Percentiles rank a stretch among this genome's conserved stretches.
phyloP scores from a whole-genome alignment of 768 basidiomycete species.

The Lactarius pseudohatsudake region DNA sequence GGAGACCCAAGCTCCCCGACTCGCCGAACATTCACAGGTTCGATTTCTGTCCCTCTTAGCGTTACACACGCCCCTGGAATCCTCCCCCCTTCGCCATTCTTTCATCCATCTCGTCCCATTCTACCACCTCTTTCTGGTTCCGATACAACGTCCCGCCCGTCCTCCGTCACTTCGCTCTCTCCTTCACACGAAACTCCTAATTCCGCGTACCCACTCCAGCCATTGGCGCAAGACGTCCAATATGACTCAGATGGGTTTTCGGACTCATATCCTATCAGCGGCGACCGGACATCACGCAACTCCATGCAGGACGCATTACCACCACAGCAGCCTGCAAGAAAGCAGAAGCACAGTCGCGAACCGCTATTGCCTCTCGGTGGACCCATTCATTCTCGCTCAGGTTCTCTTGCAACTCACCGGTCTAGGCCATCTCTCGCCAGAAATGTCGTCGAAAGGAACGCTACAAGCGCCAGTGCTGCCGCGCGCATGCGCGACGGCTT shows the following conservation, averaged over 20 bases:
- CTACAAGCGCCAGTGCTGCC: constrained; percentile 32
- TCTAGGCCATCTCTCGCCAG: constrained; percentile 31
- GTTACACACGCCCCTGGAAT: constrained; percentile 70
- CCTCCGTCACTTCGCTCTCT: constrained; percentile 34
- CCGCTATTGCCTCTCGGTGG: constrained; percentile 63
- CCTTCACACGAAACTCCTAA: constrained; percentile 7
- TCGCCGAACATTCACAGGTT: constrained; percentile 13
- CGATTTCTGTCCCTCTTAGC: constrained; percentile 20
- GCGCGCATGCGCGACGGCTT: constrained; percentile 56
- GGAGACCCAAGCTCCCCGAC: constrained; percentile 26
- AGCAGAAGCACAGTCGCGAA: constrained; percentile 64
- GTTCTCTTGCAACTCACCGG: constrained; percentile 31
- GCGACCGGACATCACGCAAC: constrained; percentile 19
- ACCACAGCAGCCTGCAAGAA: constrained; percentile 39
- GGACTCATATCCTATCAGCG: constrained; percentile 24
- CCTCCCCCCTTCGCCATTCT: constrained; percentile 77
- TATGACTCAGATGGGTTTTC: constrained; percentile 46
- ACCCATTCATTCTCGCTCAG: constrained; percentile 29
- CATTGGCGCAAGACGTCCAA: constrained; percentile 39
- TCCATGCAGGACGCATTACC: constrained; percentile 36
- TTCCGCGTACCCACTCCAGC: constrained; percentile 44
- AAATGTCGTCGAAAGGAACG: constrained; percentile 35
- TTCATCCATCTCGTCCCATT: constrained; percentile 63
- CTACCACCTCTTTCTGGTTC: constrained; percentile 45
- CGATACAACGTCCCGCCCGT: constrained; percentile 34